Evolutionary conservation across 2,329 filamentous ascomycete genomes (phyloP), one percentile per base, ranked within the genome.

Genomic region (Fusarium tricinctum): DNA sequence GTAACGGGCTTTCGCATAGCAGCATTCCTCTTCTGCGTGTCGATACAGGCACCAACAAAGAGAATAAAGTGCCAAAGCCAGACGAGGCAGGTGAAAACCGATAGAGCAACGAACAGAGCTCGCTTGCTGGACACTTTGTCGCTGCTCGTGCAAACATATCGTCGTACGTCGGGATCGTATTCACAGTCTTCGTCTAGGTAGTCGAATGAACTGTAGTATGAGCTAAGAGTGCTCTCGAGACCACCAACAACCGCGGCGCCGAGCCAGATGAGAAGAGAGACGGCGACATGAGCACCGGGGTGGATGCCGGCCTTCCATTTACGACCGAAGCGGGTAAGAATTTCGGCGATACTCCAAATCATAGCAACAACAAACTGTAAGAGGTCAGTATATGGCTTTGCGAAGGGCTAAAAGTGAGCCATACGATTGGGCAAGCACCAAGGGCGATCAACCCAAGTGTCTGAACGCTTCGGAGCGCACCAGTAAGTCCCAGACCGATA

Each of bases 221-320:
- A 50, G 38, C 65, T 43, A 12, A 71, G 58, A 19, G 71, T 59
- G 22, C 61, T 52, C 44, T 76, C 61, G 23, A 76, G 43, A 45
- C 66, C 73, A 33, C 75, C 74, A 4, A 76, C 58, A 14, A 75
- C 28, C 38, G 72, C 45, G n/a, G 75, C 72, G 22, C 72, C 58
- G 8, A 84, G 65, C 78, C 80, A 83, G 55, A 84, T 73, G 62
- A 83, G 49, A 4, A 84, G 79, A 32, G 79, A 80, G 15, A 82
- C 40, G 52, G 72, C 80, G 33, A 84, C 79, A 46, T 84, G 81
- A 9, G 78, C 79, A 26, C 81, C 82, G 1, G 83, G 81, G 52
- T 82, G 80, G 20, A 84, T 80, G 38, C 80, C 79, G 5, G 66
- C 66, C 23, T 76, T 71, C 48, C 70, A 74, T 8, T 73, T 76